Evolutionary conservation across 345 rosid genomes (phyloP), one percentile per base, ranked within the genome.

Genomic region (Combretum micranthum): DNA sequence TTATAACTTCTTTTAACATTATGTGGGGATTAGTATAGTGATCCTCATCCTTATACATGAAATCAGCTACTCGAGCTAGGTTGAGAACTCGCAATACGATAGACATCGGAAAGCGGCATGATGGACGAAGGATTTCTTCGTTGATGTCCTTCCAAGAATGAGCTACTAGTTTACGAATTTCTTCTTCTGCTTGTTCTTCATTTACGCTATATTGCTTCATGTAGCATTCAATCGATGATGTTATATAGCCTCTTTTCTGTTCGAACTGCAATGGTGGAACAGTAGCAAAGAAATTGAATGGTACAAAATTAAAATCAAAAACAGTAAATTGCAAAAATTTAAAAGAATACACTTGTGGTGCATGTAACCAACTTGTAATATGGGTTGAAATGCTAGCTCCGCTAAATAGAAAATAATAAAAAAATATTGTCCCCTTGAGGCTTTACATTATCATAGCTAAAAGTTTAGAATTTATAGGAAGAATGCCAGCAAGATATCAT

Each of bases 141-240:
- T 66, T 66, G 9, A 52, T 37, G 37, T 46, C 44, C 47, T 66
- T 66, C 64, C 64, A 66, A 4, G 53, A 45, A 52, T 44, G 13
- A 14, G 13, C 42, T 19, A 42, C 14, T n/a, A 7, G 42, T 20
- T 46, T 47, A 10, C 42, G 16, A 7, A 65, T 14, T 17, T 45
- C 64, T 15, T 47, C 2, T 3, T 15, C 21, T 2, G 56, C 60
- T 21, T 60, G 42, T 26, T 54, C 46, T 17, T 37, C 18, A 4
- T 22, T 39, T 1, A 15, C 46, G 2, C 32, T 19, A 32, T 55
- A 14, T 52, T 67, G 53, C 17, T 60, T 61, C 65, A 61, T 54
- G 32, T 53, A 67, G 12, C 56, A 60, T 48, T 55, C 55, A 8
- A 67, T 49, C 5, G 42, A 18, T 4, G 65, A 59, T 17, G 56